These are phyloP conservation scores for Mitragyna speciosa DNA, from an alignment of 257 asterid genomes.

Conservation along the genomic window DNA sequence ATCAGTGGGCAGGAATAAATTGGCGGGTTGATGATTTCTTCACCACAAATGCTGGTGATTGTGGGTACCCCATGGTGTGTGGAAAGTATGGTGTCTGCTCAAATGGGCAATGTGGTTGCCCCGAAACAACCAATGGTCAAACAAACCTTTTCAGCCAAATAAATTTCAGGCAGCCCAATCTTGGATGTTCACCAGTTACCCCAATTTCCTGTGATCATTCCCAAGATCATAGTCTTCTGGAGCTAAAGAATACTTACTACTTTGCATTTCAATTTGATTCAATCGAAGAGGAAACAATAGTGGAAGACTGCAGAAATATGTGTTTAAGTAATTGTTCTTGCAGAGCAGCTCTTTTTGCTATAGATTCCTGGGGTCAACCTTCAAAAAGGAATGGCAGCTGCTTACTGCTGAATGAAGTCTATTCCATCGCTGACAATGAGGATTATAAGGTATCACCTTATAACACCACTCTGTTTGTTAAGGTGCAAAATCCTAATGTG, in stretches of 20 bases:
- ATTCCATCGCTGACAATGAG: conserved; percentile 11
- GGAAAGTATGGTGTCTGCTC: conserved; percentile 22
- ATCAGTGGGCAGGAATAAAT: background rate
- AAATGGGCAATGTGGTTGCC: conserved; percentile 20
- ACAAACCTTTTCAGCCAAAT: conserved; percentile 6
- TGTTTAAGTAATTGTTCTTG: conserved; percentile 27
- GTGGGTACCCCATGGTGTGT: conserved; percentile 21
- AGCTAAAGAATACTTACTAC: conserved; percentile 8
- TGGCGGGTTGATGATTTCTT: conserved; percentile 12
- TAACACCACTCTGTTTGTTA: conserved; percentile 11
- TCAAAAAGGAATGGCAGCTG: conserved; percentile 5
- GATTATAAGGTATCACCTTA: background rate
- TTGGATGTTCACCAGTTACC: conserved; percentile 17
- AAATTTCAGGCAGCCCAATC: conserved; percentile 6
- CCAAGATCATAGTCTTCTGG: conserved; percentile 16
- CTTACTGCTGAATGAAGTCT: conserved; percentile 14
- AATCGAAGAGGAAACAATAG: background rate
- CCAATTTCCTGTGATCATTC: conserved; percentile 22
- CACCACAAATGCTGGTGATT: background rate
- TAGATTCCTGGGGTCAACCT: background rate
- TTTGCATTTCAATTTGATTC: background rate
- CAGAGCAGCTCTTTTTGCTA: conserved; percentile 26
- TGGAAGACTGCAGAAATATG: conserved; percentile 19
- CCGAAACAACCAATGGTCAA: background rate
- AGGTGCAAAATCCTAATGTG: no score